A percentile compares a stretch with the other conserved stretches of the same genome.
Conservation (phyloP, 2,329 filamentous ascomycete genomes). For the Fusarium abutilonis region DNA sequence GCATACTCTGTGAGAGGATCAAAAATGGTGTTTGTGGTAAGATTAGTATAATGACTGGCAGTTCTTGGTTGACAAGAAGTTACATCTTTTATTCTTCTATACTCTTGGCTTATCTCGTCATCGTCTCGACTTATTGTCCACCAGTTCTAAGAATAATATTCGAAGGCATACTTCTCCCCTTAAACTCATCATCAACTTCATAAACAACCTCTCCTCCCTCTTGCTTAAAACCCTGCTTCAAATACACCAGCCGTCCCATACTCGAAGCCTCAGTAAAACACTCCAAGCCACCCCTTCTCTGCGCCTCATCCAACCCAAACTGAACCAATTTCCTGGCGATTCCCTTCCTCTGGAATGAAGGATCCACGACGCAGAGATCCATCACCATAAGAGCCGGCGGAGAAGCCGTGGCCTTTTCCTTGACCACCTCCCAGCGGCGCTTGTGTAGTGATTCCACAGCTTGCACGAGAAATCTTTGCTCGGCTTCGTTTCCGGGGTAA, state of each 20-base stretch:
- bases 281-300: conserved; percentile 54
- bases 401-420: conserved; percentile 50
- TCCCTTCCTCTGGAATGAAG: conserved; percentile 61
- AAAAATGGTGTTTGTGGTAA: conserved; percentile 4
- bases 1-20: conserved; percentile 28
- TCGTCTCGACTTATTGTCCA: conserved; percentile 6
- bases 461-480: conserved; percentile 60
- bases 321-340: conserved; percentile 57
- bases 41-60: not conserved
- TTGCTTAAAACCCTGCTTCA: conserved; percentile 57
- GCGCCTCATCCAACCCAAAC: conserved; percentile 59
- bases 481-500: conserved; percentile 55
- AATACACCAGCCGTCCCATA: conserved; percentile 60
- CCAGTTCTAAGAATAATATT: conserved; percentile 60
- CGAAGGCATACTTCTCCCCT: conserved; percentile 49
- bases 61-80: not conserved
- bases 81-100: not conserved
- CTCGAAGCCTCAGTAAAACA: conserved; percentile 57
- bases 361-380: conserved; percentile 63
- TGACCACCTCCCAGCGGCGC: conserved; percentile 55
- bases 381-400: conserved; percentile 61
- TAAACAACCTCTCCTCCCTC: conserved; percentile 56
- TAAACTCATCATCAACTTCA: conserved; percentile 56
- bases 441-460: conserved; percentile 55
- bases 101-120: not conserved